phyloP scores from a whole-genome alignment of 192 early-diverging fungal species.

The Coemansia sp. region DNA sequence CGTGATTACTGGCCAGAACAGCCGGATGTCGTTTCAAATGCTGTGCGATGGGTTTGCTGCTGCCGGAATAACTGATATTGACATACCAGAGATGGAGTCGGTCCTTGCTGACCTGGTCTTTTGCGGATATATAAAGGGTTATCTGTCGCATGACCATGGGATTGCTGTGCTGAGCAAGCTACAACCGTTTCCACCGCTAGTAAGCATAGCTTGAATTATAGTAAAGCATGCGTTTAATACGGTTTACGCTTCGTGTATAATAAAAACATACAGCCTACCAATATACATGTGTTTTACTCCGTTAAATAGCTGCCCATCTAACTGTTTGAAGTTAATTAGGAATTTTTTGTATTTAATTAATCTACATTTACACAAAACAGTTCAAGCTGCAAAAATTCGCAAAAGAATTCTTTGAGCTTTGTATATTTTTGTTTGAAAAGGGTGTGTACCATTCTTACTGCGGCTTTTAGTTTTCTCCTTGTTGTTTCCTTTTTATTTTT shows the following conservation, averaged over 20 bases:
- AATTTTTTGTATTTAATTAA: too few species aligned
- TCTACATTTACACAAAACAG: too few species aligned
- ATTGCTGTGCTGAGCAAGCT: slow-evolving; percentile 73
- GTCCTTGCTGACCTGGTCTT: slow-evolving; percentile 87
- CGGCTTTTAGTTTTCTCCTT: too few species aligned
- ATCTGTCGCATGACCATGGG: slow-evolving; percentile 77
- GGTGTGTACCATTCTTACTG: background rate
- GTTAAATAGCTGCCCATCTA: too few species aligned
- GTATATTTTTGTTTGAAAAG: background rate
- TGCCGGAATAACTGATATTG: slow-evolving; percentile 55
- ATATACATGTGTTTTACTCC: too few species aligned
- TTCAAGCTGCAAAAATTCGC: too few species aligned
- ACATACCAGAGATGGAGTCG: slow-evolving; percentile 78
- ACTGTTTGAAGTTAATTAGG: too few species aligned
- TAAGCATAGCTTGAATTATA: background rate
- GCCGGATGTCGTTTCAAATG: slow-evolving; percentile 59
- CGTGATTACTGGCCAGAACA: slow-evolving; percentile 52
- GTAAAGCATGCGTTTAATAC: background rate
- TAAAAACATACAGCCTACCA: too few species aligned
- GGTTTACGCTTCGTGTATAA: too few species aligned
- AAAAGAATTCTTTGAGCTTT: background rate
- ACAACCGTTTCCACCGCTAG: slow-evolving; percentile 71
- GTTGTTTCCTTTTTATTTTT: background rate
- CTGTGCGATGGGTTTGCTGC: slow-evolving; percentile 67
- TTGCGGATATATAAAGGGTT: slow-evolving; percentile 84